Conservation (phyloP, 1,284 basidiomycete species). For the Malassezia sympodialis region DNA sequence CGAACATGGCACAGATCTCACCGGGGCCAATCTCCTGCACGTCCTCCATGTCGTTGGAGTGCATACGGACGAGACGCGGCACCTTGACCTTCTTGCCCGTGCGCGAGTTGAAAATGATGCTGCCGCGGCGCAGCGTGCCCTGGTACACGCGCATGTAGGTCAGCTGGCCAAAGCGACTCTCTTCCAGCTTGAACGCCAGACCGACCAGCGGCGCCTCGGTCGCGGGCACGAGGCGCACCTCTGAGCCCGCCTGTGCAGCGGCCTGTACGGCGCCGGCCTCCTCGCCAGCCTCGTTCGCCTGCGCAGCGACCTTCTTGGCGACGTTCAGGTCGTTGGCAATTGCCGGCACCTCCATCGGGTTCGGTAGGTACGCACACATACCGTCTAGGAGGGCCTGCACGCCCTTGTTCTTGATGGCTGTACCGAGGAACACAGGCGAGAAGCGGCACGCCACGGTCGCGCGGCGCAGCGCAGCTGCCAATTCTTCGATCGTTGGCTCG, state of each 20-base stretch:
- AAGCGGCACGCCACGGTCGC: slow-evolving; percentile 80
- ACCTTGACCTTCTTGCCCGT: slow-evolving; percentile 98
- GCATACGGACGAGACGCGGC: slow-evolving; percentile 94
- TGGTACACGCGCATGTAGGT: slow-evolving; percentile 99
- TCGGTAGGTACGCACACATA: slow-evolving; percentile 87
- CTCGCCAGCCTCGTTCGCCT: slow-evolving; percentile 29
- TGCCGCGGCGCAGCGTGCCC: slow-evolving; percentile 75
- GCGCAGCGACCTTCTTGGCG: slow-evolving; percentile 50
- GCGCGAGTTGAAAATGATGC: slow-evolving; percentile 79
- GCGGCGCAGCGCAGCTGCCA: slow-evolving; percentile 74
- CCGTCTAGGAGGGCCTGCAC: slow-evolving; percentile 91
- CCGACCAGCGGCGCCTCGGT: slow-evolving; percentile 73
- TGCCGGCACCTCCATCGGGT: slow-evolving; percentile 69
- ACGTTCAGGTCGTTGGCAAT: slow-evolving; percentile 71
- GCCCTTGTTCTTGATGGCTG: slow-evolving; percentile 93
- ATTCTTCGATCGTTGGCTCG: slow-evolving; percentile 53
- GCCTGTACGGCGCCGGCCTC: slow-evolving; percentile 26
- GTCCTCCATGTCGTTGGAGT: slow-evolving; percentile 98
- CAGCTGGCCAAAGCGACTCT: slow-evolving; percentile 90
- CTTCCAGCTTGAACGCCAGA: slow-evolving; percentile 96
- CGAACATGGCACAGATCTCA: slow-evolving; percentile 99
- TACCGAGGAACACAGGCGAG: slow-evolving; percentile 91
- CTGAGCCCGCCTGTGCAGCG: slow-evolving; percentile 28
- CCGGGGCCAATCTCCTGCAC: slow-evolving; percentile 90
- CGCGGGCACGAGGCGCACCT: slow-evolving; percentile 36